phyloP scores from a whole-genome alignment of 179 eudicot species.

The Heliamphora ciliata region DNA sequence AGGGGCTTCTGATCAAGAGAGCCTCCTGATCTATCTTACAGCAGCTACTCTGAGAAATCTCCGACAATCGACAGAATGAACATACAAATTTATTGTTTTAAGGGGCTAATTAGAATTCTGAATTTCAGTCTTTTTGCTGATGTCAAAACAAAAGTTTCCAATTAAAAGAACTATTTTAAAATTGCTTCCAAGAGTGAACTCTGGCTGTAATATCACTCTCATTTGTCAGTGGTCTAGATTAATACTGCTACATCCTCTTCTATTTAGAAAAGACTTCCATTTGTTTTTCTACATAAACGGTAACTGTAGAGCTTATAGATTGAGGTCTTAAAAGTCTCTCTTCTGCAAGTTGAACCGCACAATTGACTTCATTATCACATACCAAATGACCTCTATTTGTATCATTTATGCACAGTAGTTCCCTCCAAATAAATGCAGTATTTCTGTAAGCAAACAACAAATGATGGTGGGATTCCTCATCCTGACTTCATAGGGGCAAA shows the following conservation, averaged over 20 bases:
- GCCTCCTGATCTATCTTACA: neutral
- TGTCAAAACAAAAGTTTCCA: too few relatives aligned
- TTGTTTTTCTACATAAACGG: neutral
- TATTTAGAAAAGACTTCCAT: neutral
- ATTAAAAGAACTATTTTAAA: too few relatives aligned
- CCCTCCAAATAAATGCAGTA: too few relatives aligned
- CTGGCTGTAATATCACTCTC: neutral
- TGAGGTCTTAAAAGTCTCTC: neutral
- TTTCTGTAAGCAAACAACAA: too few relatives aligned
- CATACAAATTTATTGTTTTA: too few relatives aligned
- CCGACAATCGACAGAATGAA: neutral
- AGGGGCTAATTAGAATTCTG: neutral
- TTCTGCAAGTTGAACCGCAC: neutral
- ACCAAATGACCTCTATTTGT: neutral
- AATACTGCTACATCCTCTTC: neutral
- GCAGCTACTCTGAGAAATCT: neutral
- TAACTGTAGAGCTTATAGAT: neutral
- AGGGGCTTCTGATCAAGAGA: neutral
- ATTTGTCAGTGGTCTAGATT: neutral
- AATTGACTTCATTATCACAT: neutral
- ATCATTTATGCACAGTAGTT: too few relatives aligned
- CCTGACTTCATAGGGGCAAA: too few relatives aligned
- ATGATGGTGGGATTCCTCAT: too few relatives aligned
- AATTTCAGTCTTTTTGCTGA: too few relatives aligned
- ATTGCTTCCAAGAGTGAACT: neutral